Evolutionary conservation across 352 stramenopile species (phyloP), one percentile per base, ranked within the genome.

Genomic region (Thraustochytrium sp.): DNA sequence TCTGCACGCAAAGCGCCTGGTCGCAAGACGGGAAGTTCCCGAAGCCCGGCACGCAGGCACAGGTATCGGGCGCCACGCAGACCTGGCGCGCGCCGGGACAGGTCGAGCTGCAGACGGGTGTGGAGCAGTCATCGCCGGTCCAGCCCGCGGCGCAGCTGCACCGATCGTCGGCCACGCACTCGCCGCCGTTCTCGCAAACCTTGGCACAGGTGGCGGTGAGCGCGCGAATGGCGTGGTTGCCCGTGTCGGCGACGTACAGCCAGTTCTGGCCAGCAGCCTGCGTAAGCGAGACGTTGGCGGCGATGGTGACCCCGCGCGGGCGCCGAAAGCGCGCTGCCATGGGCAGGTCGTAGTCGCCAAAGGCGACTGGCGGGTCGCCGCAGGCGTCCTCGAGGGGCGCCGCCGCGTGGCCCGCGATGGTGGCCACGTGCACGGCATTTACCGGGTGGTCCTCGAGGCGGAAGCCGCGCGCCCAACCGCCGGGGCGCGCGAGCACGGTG

Each of bases 141-240:
- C 95, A 99, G 5, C 96, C 95, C 11, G 78, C 54, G 3, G 80
- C 2, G 72, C 96, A 98, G 0, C 78, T 84, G 82, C 96, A 99
- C 23, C 88, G 87, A 44, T 98, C 95, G 2, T 91, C 86, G 31
- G 87, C 91, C 18, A 91, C 85, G 86, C 96, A 99, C 26, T 85
- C 82, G 5, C 94, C 95, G 42, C 91, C 92, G 75, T 99, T 99
- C 87, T 99, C 95, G 85, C 96, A 98, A 51, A 93, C 88, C 80
- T 96, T 96, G 55, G 91, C 89, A 86, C 95, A 99, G 9, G 86
- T 89, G 4, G 95, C 94, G 2, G 91, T 94, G 75, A 98, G 86
- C 5, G 86, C 89, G n/a, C 95, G 90, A 63, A 98, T 94, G 5
- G 90, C 89, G 88, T 98, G 91, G 78, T 98, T 98, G n/a, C 90